Evolutionary conservation across 345 rosid genomes (phyloP).

Genomic region (Stellera chamaejasme): DNA sequence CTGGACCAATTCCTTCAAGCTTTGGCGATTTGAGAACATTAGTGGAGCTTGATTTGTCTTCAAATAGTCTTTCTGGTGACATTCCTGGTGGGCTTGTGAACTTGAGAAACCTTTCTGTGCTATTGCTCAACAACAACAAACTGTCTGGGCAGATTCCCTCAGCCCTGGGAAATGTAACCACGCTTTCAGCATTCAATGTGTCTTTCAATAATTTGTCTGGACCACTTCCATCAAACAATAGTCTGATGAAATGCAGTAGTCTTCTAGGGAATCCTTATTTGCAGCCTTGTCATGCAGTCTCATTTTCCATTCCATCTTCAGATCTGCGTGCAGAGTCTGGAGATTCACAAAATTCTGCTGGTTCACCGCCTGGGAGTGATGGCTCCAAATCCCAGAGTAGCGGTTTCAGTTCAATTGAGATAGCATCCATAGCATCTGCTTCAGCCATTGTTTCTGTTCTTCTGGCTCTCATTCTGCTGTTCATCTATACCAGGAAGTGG

Average conservation of each 20-base stretch:
- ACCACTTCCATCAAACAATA: slow-evolving; percentile 35
- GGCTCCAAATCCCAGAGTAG: neutral
- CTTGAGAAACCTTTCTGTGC: slow-evolving; percentile 39
- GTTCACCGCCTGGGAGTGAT: slow-evolving; percentile 17
- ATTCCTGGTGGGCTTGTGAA: slow-evolving; percentile 37
- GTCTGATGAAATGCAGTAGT: slow-evolving; percentile 34
- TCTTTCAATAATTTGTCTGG: slow-evolving; percentile 61
- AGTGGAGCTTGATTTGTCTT: slow-evolving; percentile 48
- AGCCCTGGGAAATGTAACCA: slow-evolving; percentile 34
- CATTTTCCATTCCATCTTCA: slow-evolving; percentile 32
- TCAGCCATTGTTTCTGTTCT: slow-evolving; percentile 58
- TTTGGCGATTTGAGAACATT: slow-evolving; percentile 33
- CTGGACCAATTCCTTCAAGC: slow-evolving; percentile 42
- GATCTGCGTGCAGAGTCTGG: slow-evolving; percentile 20
- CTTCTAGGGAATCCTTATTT: slow-evolving; percentile 48
- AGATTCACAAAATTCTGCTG: slow-evolving; percentile 30
- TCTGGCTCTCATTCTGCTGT: slow-evolving; percentile 35
- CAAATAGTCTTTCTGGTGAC: slow-evolving; percentile 46
- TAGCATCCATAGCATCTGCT: slow-evolving; percentile 56
- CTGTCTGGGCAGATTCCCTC: slow-evolving; percentile 57
- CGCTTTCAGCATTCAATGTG: slow-evolving; percentile 42
- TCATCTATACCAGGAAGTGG: slow-evolving; percentile 40
- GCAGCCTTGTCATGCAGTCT: slow-evolving; percentile 32
- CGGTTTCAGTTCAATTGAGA: slow-evolving; percentile 45
- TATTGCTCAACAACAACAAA: slow-evolving; percentile 49